These are phyloP conservation scores for Pichia occidentalis DNA, from an alignment of 805 yeast genomes.

Conservation along the genomic window DNA sequence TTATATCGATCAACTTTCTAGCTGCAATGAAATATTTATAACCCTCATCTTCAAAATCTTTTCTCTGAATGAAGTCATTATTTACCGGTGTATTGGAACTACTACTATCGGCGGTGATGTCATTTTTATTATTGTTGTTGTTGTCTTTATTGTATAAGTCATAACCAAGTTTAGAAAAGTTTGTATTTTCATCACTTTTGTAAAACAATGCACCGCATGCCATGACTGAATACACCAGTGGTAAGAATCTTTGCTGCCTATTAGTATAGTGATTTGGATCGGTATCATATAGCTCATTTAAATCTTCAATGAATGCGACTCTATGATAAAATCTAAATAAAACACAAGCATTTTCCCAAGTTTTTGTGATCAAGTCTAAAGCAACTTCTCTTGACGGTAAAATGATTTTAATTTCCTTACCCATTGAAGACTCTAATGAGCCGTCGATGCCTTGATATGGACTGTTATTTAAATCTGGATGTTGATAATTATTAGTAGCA, in stretches of 20 bases:
- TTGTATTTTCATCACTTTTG: constrained; percentile 39
- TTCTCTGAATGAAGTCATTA: constrained; percentile 20
- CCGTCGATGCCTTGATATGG: constrained; percentile 32
- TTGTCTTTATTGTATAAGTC: constrained; percentile 1
- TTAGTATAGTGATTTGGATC: constrained; percentile 69
- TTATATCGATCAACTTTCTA: constrained; percentile 68
- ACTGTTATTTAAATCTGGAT: constrained; percentile 10
- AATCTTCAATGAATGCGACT: constrained; percentile 68
- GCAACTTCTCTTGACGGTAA: constrained; percentile 75
- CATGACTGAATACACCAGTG: constrained; percentile 77
- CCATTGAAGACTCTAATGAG: constrained; percentile 32
- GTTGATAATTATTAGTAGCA: constrained; percentile 15
- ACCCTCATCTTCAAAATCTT: constrained; percentile 63
- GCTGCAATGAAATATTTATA: constrained; percentile 77
- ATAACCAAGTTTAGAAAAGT: constrained; percentile 3
- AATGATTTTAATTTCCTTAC: constrained; percentile 50
- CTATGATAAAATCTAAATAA: constrained; percentile 80
- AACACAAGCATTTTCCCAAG: constrained; percentile 84
- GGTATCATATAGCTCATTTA: constrained; percentile 68
- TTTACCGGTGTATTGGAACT: constrained; percentile 12
- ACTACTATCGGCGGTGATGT: constrained; percentile 18
- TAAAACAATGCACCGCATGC: constrained; percentile 82
- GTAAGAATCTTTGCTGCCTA: constrained; percentile 67
- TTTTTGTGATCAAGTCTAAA: constrained; percentile 58
- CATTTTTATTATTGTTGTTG: constrained; percentile 19